phyloP scores from a whole-genome alignment of 148 eudicot genomes.

The Cornus suecica region DNA sequence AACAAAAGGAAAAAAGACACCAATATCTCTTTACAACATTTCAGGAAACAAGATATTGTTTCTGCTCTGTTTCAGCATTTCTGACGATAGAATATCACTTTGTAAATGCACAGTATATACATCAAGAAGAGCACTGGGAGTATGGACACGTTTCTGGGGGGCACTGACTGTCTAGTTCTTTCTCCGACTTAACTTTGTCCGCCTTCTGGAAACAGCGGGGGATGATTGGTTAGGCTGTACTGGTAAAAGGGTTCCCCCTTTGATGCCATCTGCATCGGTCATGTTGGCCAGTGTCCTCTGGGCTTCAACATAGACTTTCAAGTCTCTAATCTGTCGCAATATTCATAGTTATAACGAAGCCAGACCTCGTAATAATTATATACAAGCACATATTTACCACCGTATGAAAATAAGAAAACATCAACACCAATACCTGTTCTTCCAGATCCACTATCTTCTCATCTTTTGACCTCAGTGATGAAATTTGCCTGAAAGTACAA shows the following conservation, averaged over 20 bases:
- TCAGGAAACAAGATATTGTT: no score
- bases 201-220: conserved; percentile 49
- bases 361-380: not conserved
- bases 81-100: no score
- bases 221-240: conserved; percentile 50
- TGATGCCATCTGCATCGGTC: conserved; percentile 54
- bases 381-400: not conserved
- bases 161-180: conserved; percentile 28
- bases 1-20: no score
- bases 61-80: no score
- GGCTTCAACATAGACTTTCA: conserved; percentile 71
- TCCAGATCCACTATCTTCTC: conserved; percentile 61
- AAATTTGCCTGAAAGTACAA: conserved; percentile 40
- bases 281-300: conserved; percentile 55
- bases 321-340: conserved; percentile 68
- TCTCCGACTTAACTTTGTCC: conserved; percentile 50
- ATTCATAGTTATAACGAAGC: not conserved
- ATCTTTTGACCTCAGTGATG: conserved; percentile 42
- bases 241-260: conserved; percentile 85
- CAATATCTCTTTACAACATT: no score
- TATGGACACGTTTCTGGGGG: not conserved
- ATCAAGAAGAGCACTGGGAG: no score
- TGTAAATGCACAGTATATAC: no score
- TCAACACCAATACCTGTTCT: conserved; percentile 61
- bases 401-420: not conserved